These are phyloP conservation scores for Ceratocystis ficicola DNA, from an alignment of 2,329 filamentous ascomycete genomes.

Conservation along the genomic window DNA sequence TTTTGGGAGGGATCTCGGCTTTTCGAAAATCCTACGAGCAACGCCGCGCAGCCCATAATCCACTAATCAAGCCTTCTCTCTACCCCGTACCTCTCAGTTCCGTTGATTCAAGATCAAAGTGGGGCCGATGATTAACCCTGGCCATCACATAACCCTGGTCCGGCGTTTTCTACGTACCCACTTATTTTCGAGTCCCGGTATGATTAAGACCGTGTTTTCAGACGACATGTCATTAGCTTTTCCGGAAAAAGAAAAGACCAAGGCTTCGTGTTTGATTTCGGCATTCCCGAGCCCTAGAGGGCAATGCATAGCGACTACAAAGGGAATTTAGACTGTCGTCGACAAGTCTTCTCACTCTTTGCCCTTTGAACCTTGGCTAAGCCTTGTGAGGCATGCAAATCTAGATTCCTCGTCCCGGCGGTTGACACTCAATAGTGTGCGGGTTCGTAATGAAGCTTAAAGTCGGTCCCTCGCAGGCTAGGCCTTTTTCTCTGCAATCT, in stretches of 20 bases:
- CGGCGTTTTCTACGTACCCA: neutral
- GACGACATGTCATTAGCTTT: conserved; percentile 3
- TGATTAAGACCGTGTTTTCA: neutral
- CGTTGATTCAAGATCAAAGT: neutral
- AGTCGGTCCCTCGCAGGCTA: neutral
- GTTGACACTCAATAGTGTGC: conserved; percentile 5
- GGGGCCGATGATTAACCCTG: neutral
- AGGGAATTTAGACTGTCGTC: neutral
- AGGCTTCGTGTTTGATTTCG: neutral
- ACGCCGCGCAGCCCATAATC: neutral
- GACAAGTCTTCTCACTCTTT: neutral
- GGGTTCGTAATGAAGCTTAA: conserved; percentile 6
- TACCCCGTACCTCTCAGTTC: neutral
- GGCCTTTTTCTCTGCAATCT: neutral
- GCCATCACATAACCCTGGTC: neutral
- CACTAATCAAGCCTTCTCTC: neutral
- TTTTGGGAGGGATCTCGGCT: no score
- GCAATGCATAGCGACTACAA: neutral
- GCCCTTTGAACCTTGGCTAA: neutral
- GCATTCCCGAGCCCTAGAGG: neutral
- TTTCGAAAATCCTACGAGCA: neutral
- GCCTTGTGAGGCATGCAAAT: conserved; percentile 6
- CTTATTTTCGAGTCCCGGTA: neutral
- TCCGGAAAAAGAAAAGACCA: neutral
- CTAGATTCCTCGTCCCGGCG: conserved; percentile 2